Conservation (phyloP, 495 filamentous ascomycete genomes). For the Cudoniella acicularis region DNA sequence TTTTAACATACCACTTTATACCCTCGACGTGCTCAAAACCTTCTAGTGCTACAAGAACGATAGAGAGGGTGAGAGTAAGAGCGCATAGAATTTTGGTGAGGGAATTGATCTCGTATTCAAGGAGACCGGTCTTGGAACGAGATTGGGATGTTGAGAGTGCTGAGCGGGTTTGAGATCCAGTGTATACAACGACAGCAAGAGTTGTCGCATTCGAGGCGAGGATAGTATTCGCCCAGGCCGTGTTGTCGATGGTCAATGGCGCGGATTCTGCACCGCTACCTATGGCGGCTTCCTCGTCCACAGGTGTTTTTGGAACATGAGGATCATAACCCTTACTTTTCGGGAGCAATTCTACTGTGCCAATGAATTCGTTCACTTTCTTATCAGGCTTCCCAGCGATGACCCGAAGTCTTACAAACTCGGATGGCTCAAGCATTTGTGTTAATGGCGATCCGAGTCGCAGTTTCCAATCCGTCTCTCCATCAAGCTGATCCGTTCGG, state of each 20-base stretch:
- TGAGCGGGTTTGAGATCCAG: slow-evolving; percentile 89
- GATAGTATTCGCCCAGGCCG: slow-evolving; percentile 97
- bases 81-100: slow-evolving; percentile 96
- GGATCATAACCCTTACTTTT: slow-evolving; percentile 19
- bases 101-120: slow-evolving; percentile 96
- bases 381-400: slow-evolving; percentile 84
- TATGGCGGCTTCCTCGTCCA: slow-evolving; percentile 25
- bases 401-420: slow-evolving; percentile 70
- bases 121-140: slow-evolving; percentile 84
- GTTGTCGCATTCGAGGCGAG: slow-evolving; percentile 88
- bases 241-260: slow-evolving; percentile 91
- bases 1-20: slow-evolving; percentile 84
- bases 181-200: slow-evolving; percentile 87
- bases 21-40: slow-evolving; percentile 64
- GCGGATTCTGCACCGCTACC: slow-evolving; percentile 44
- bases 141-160: slow-evolving; percentile 89
- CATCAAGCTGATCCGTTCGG: slow-evolving; percentile 94
- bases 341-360: slow-evolving; percentile 63
- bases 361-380: slow-evolving; percentile 90
- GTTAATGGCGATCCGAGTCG: slow-evolving; percentile 80
- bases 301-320: slow-evolving; percentile 13
- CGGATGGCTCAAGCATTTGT: slow-evolving; percentile 63
- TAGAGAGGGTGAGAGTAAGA: slow-evolving; percentile 79
- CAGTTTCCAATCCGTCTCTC: slow-evolving; percentile 99
- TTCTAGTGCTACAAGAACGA: slow-evolving; percentile 85